Evolutionary conservation across 108 stramenopile genomes (phyloP).

Genomic region (Aurantiochytrium sp.): DNA sequence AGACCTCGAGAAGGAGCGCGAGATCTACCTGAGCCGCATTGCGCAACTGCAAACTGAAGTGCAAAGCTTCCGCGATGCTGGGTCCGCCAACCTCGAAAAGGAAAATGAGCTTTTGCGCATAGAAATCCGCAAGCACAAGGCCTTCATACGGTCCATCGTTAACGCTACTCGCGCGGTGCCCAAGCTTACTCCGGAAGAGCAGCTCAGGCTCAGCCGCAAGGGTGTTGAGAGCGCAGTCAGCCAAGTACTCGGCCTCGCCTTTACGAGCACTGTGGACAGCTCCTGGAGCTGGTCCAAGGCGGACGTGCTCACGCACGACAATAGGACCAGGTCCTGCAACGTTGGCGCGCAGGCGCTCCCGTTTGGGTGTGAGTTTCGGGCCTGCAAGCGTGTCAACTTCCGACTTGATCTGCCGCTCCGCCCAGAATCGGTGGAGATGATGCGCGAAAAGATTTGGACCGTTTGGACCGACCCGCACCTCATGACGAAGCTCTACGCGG

Average conservation of each 20-base stretch:
- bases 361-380: not conserved
- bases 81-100: not conserved
- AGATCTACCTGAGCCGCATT: not conserved
- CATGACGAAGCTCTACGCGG: not conserved
- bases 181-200: not conserved
- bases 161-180: not conserved
- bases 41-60: slow-evolving; percentile 25
- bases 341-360: not conserved
- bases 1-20: not conserved
- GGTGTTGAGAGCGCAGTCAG: not conserved
- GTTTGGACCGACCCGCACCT: not conserved
- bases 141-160: not conserved
- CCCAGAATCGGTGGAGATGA: not conserved
- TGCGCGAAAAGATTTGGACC: not conserved
- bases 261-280: not conserved
- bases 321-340: not conserved
- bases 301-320: not conserved
- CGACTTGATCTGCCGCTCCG: not conserved
- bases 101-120: not conserved
- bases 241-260: not conserved
- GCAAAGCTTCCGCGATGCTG: not conserved
- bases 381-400: not conserved
- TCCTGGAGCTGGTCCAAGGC: not conserved
- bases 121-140: slow-evolving; percentile 2
- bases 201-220: not conserved